Percentiles rank a stretch among this genome's conserved stretches.
These are phyloP conservation scores for Fragaria ananassa DNA, from an alignment of 306 rosid species.

Conservation along the genomic window DNA sequence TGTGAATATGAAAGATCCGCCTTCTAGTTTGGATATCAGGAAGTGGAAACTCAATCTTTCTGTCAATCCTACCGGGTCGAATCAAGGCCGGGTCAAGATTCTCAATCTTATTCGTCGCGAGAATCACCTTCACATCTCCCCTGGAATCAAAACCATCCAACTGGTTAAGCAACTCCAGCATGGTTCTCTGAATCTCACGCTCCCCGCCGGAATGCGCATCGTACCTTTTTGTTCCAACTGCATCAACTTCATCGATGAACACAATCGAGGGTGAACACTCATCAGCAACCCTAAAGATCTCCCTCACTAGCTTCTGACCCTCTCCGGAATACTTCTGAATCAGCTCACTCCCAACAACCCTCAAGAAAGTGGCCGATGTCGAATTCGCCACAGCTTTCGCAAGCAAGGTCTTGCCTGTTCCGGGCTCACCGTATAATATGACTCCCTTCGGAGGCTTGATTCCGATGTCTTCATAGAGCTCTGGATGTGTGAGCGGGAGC, in stretches of 20 bases:
- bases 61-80: slow-evolving; percentile 90
- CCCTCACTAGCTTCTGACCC: slow-evolving; percentile 94
- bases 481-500: slow-evolving; percentile 95
- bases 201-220: slow-evolving; percentile 99
- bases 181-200: slow-evolving; percentile 93
- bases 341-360: slow-evolving; percentile 97
- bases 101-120: slow-evolving; percentile 88
- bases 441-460: slow-evolving; percentile 97
- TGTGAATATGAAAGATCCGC: slow-evolving; percentile 90
- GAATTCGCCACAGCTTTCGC: slow-evolving; percentile 99
- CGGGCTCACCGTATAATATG: slow-evolving; percentile 89
- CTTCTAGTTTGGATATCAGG: slow-evolving; percentile 97
- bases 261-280: slow-evolving; percentile 94
- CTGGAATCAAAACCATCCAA: slow-evolving; percentile 93
- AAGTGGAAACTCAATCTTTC: slow-evolving; percentile 91
- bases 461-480: slow-evolving; percentile 92
- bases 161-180: slow-evolving; percentile 90
- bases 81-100: slow-evolving; percentile 92
- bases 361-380: slow-evolving; percentile 90
- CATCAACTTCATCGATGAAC: slow-evolving; percentile 95
- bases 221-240: slow-evolving; percentile 92
- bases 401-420: slow-evolving; percentile 94
- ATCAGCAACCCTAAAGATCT: slow-evolving; percentile 95
- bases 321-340: slow-evolving; percentile 95
- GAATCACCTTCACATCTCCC: slow-evolving; percentile 92